Conservation (phyloP, 192 early-diverging fungal species). For the Haplosporangium gracile region DNA sequence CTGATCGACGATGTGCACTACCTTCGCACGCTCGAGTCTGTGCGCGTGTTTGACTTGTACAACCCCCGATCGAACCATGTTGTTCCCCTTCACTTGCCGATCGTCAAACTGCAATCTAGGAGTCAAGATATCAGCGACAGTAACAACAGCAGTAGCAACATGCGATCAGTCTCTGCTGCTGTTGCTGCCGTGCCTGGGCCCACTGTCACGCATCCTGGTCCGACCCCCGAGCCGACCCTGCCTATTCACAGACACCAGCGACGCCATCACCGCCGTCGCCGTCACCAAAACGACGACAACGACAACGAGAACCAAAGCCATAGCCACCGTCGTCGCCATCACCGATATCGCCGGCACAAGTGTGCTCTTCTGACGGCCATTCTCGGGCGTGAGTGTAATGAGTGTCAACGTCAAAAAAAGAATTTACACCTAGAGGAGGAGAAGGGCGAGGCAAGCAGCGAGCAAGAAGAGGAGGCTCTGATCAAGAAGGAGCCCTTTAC, state of each 20-base stretch:
- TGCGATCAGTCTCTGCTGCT: too few relatives aligned
- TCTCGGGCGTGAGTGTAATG: not conserved
- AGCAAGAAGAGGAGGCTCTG: not conserved
- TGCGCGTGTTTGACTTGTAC: not conserved
- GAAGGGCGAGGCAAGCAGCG: not conserved
- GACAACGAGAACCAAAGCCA: too few relatives aligned
- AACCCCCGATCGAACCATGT: not conserved
- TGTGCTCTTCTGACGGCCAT: not conserved
- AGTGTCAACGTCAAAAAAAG: not conserved
- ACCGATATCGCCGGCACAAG: not conserved
- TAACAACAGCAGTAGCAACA: not conserved
- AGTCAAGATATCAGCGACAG: not conserved
- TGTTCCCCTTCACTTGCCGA: not conserved
- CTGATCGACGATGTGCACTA: conserved; percentile 1
- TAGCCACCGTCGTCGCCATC: not conserved
- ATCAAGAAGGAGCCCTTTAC: not conserved
- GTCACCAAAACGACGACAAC: too few relatives aligned
- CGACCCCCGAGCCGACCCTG: too few relatives aligned
- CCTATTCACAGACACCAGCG: too few relatives aligned
- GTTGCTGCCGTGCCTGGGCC: too few relatives aligned
- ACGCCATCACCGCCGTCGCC: too few relatives aligned
- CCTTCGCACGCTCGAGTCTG: not conserved
- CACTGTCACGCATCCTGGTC: too few relatives aligned
- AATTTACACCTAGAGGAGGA: not conserved
- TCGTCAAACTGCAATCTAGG: not conserved